Evolutionary conservation across 805 yeast species (phyloP).

Genomic region (Teunomyces stri): DNA sequence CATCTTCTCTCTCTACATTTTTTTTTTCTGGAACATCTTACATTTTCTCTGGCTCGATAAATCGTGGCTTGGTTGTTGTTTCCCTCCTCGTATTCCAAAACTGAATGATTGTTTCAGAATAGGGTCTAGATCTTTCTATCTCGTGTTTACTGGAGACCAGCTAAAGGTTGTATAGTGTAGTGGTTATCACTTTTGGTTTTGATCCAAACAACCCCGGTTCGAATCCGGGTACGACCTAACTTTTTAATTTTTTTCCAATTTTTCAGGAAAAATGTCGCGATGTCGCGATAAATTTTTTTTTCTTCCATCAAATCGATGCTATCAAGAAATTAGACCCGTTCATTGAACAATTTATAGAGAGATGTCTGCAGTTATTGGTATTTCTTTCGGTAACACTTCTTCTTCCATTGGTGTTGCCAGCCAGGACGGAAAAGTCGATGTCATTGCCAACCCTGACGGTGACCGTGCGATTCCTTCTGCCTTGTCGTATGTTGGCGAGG

Average conservation of each 20-base stretch:
- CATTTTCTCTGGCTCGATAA: no score
- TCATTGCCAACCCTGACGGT: slow-evolving; percentile 98
- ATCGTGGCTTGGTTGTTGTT: no score
- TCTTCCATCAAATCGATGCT: neutral
- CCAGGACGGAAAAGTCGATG: slow-evolving; percentile 89
- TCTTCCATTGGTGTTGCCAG: slow-evolving; percentile 89
- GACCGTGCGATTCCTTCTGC: slow-evolving; percentile 95
- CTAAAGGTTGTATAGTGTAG: slow-evolving; percentile 59
- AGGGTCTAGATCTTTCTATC: no score
- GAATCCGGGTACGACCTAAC: slow-evolving; percentile 76
- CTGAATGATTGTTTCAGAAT: no score
- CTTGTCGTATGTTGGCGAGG: slow-evolving; percentile 86
- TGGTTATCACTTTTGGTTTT: slow-evolving; percentile 78
- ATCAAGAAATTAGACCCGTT: neutral
- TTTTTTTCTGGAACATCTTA: no score
- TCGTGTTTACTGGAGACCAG: neutral
- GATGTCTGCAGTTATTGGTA: slow-evolving; percentile 71
- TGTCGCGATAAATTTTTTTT: slow-evolving; percentile 3
- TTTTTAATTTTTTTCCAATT: slow-evolving; percentile 7
- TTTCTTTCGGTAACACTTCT: slow-evolving; percentile 94
- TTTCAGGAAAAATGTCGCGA: neutral
- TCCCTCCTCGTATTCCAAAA: no score
- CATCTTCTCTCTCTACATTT: no score
- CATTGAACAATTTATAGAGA: slow-evolving; percentile 5
- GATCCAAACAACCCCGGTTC: slow-evolving; percentile 82